Evolutionary conservation across 768 basidiomycete genomes (phyloP), one percentile per base, ranked within the genome.

Genomic region (Leccinum subgranulosum): DNA sequence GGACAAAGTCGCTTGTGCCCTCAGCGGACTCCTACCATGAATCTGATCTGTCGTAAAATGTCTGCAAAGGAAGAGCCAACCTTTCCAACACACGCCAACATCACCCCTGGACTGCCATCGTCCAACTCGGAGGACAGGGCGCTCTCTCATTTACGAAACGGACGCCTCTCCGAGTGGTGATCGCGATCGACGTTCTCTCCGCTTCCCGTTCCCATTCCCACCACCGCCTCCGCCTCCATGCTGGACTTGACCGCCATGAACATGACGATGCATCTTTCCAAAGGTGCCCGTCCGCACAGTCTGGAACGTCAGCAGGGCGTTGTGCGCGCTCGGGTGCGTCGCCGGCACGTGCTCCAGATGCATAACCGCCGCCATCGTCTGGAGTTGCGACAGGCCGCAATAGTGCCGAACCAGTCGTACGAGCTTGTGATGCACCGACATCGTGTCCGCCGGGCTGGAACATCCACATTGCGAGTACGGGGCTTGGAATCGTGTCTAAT

Each of bases 381-480:
- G 59, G 41, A 79, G 74, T 49, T 73, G 62, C 54, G 73, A 49
- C 33, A 61, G 59, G 31, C 62, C 23, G 1, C 55, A 31, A 51
- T 56, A 63, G 19, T 71, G 61, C 49, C 62, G 56, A 19, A 69
- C 51, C 19, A 76, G 60, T 28, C 76, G 77, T 6, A 72, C 62
- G 34, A 84, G 69, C 34, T 72, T 75, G 61, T 80, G 74, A 60
- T 80, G 74, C 3, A 75, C 72, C 6, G 81, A 73, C 7, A 73
- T 77, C 29, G 77, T 75, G 6, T 78, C 80, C 0, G 80, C 78
- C 5, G 75, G 66, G 0, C 81, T 77, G 63, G 12, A 25, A 25
- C 86, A 87, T 2, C 86, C 85, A 57, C 86, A 88, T 59, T 81
- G 77, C 51, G 74, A 79, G 69, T 88, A 88, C 2, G 76, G 71